phyloP scores from a whole-genome alignment of 164 flowering plant genomes.

The Nymphaea colorata region DNA sequence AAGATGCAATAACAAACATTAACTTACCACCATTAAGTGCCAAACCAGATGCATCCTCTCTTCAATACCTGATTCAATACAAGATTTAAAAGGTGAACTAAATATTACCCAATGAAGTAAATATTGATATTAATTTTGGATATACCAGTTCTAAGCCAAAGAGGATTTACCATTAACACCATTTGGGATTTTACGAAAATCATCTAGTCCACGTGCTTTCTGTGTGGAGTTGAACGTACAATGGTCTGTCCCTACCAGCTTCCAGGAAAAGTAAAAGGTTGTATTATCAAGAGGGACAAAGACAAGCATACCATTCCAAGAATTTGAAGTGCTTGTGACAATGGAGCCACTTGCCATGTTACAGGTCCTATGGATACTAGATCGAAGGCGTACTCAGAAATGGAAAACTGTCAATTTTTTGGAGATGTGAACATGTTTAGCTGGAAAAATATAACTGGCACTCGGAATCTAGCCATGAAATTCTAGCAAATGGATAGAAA shows the following conservation, averaged over 20 bases:
- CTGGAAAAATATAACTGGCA: too few species aligned
- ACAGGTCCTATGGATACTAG: too few species aligned
- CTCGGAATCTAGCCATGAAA: too few species aligned
- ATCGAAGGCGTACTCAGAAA: background rate
- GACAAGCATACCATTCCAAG: too few species aligned
- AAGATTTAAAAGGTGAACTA: background rate
- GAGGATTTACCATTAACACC: slow-evolving; percentile 77
- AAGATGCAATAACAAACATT: slow-evolving; percentile 1
- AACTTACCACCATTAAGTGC: slow-evolving; percentile 92
- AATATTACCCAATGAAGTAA: too few species aligned
- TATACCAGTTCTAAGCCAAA: too few species aligned
- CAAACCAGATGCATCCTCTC: slow-evolving; percentile 97
- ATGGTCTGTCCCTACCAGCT: slow-evolving; percentile 99
- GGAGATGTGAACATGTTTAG: too few species aligned
- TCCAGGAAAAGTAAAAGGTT: slow-evolving; percentile 15
- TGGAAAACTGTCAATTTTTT: background rate
- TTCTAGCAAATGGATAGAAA: too few species aligned
- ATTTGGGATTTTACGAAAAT: slow-evolving; percentile 94
- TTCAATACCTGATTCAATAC: slow-evolving; percentile 52
- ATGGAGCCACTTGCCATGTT: too few species aligned
- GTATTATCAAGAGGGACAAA: background rate
- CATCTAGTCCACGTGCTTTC: slow-evolving; percentile 82
- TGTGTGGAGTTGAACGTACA: slow-evolving; percentile 86
- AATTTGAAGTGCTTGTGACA: too few species aligned
- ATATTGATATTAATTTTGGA: too few species aligned